Evolutionary conservation across 2,329 filamentous ascomycete species (phyloP).

Genomic region (Byssochlamys sp.): DNA sequence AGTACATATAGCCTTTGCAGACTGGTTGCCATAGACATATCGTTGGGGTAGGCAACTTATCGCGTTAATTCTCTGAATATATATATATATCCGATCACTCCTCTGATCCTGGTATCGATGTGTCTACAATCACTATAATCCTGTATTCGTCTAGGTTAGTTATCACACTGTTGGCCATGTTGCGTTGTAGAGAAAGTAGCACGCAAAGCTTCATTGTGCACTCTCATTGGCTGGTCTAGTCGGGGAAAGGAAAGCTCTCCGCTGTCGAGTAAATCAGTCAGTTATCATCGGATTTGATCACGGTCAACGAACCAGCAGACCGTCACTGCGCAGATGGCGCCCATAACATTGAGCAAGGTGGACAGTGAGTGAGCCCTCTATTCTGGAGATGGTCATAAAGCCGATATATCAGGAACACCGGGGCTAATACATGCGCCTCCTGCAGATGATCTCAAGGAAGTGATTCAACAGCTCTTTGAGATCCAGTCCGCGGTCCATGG

Average conservation of each 20-base stretch:
- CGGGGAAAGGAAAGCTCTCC: not conserved
- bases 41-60: not conserved
- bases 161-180: not conserved
- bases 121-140: not conserved
- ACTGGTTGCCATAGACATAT: slow-evolving; percentile 1
- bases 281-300: not conserved
- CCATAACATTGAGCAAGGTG: slow-evolving; percentile 23
- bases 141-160: not conserved
- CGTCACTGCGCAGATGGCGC: slow-evolving; percentile 20
- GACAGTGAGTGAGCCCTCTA: slow-evolving; percentile 20
- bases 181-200: not conserved
- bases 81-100: not conserved
- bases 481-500: slow-evolving; percentile 51
- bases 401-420: not conserved
- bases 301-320: not conserved
- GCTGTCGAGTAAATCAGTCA: not conserved
- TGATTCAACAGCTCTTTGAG: slow-evolving; percentile 54
- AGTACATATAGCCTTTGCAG: not conserved
- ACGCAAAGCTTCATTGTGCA: not conserved
- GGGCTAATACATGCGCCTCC: slow-evolving; percentile 1
- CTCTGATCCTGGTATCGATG: not conserved
- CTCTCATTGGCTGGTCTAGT: not conserved
- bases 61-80: not conserved
- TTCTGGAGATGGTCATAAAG: not conserved
- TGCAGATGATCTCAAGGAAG: slow-evolving; percentile 48